Evolutionary conservation across 306 rosid species (phyloP), one percentile per base, ranked within the genome.

Genomic region (Spatholobus suberectus): DNA sequence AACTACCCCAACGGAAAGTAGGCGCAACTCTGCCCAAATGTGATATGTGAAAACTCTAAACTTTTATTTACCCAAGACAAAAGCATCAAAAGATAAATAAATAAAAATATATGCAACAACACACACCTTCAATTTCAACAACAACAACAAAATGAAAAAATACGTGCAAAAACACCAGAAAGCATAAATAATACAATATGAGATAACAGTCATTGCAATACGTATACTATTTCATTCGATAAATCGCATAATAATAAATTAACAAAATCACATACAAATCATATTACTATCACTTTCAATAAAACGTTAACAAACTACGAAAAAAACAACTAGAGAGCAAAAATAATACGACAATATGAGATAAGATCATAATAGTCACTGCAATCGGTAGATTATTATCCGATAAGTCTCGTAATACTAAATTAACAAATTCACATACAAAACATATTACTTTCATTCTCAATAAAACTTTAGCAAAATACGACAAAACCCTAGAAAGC

Each of bases 111-210:
- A 61, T 5, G 46, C 29, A 74, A 85, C 73, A 5, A 29, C 44
- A 23, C 43, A 26, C 67, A 34, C 13, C 70, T 46, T 74, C 74
- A 27, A n/a, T 20, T 66, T 54, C 80, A 78, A 67, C 71, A 67
- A 46, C 57, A 27, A 51, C 6, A 43, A 17, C 40, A 29, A 74
- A 34, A 20, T 12, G 1, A 59, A 59, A 4, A 85, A 66, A 67
- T 52, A 62, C 3, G 15, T 6, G n/a, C 0, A 10, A 32, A 47
- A 66, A 74, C 12, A 44, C n/a, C 37, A 20, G 18, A 84, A 51
- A 63, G 12, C 41, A 54, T 6, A 59, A 73, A 54, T 13, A 27
- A 46, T 24, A 86, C 1, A 34, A 5, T 4, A 34, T 21, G 24
- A 27, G 43, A 26, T 54, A 26, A 41, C 4, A 8, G 27, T 38